phyloP scores from a whole-genome alignment of 1,284 basidiomycete species.

The Xerocomus nothofagi region DNA sequence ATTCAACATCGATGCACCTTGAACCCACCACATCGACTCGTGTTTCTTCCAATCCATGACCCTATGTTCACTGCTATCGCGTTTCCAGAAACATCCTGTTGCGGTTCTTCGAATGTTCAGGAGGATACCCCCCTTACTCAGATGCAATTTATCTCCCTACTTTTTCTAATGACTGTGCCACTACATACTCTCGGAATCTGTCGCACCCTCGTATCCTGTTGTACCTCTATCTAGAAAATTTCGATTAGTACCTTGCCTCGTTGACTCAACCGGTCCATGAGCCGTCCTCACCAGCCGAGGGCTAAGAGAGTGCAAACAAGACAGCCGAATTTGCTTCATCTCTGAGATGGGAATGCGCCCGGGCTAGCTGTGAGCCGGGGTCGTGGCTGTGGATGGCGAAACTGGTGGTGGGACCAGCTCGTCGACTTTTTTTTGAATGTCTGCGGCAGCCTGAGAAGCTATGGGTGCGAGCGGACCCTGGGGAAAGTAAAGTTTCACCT shows the following conservation, averaged over 20 bases:
- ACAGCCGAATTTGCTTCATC: background rate
- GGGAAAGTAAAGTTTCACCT: conserved; percentile 43
- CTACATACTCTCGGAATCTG: conserved; percentile 26
- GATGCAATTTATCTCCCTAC: conserved; percentile 20
- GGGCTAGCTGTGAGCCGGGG: conserved; percentile 25
- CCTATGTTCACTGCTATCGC: conserved; percentile 13
- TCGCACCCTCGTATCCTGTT: conserved; percentile 22
- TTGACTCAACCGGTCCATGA: conserved; percentile 6
- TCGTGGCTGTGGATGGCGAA: conserved; percentile 28
- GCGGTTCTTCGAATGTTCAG: conserved; percentile 18
- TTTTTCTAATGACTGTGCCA: conserved; percentile 22
- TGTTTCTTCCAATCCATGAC: conserved; percentile 4
- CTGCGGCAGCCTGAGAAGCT: conserved; percentile 55
- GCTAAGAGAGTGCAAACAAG: background rate
- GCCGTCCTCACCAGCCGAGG: conserved; percentile 8
- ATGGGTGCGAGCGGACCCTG: conserved; percentile 16
- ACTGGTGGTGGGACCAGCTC: conserved; percentile 55
- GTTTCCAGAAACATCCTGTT: conserved; percentile 16
- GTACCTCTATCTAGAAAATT: conserved; percentile 35
- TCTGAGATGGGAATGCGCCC: background rate
- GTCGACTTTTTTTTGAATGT: conserved; percentile 72
- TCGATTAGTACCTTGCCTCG: conserved; percentile 13
- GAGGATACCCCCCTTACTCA: conserved; percentile 31
- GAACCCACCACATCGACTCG: conserved; percentile 11
- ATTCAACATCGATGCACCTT: conserved; percentile 4